phyloP scores from a whole-genome alignment of 1,284 basidiomycete genomes.

The Cryptococcus maquisensis region DNA sequence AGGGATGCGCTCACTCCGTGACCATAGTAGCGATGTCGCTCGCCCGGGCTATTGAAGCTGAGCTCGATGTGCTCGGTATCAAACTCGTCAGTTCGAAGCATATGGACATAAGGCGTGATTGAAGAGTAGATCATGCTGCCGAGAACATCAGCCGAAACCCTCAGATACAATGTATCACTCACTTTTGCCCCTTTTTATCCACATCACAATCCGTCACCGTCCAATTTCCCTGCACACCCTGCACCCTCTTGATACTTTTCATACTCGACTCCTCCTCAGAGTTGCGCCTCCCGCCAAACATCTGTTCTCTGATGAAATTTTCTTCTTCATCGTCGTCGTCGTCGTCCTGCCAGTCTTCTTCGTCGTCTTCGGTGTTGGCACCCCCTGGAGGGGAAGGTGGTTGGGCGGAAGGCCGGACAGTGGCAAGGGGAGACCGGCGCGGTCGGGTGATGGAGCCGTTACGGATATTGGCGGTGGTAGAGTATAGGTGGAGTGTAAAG shows the following conservation, averaged over 20 bases:
- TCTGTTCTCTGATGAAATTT: neutral
- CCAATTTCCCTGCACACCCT: constrained; percentile 73
- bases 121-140: constrained; percentile 85
- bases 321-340: constrained; percentile 8
- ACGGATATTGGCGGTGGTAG: constrained; percentile 52
- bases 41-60: constrained; percentile 58
- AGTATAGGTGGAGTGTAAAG: constrained; percentile 82
- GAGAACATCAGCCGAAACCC: constrained; percentile 9
- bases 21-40: constrained; percentile 46
- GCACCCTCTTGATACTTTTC: constrained; percentile 71
- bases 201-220: constrained; percentile 93
- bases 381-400: neutral
- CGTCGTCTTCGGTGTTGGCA: neutral
- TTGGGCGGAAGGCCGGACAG: neutral
- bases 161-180: constrained; percentile 8
- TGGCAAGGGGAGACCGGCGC: neutral
- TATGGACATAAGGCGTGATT: constrained; percentile 74
- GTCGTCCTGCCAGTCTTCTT: constrained; percentile 10
- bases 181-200: constrained; percentile 86
- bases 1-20: constrained; percentile 55
- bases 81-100: constrained; percentile 74
- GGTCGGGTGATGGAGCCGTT: neutral
- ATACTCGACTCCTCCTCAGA: constrained; percentile 57
- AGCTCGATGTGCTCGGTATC: constrained; percentile 68
- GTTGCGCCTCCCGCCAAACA: constrained; percentile 9